These are phyloP conservation scores for Incumbomyces delicatus DNA, from an alignment of 2,329 filamentous ascomycete species.

Conservation along the genomic window DNA sequence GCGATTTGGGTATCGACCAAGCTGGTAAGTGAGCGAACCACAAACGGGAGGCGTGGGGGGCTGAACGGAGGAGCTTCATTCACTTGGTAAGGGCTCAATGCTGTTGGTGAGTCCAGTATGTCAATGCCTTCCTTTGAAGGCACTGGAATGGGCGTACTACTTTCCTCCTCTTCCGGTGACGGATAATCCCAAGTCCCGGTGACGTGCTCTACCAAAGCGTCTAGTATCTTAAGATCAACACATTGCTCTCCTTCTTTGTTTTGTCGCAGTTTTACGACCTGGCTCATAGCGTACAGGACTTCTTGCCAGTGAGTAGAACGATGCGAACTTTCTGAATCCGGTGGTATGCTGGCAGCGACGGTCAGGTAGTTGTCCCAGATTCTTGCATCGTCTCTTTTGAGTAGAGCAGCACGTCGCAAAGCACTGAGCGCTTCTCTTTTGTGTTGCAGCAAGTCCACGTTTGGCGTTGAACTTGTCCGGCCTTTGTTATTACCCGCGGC, in stretches of 20 bases:
- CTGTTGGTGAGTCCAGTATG: not conserved
- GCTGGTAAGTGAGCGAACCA: slow-evolving; percentile 45
- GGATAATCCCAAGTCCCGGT: slow-evolving; percentile 40
- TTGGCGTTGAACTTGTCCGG: not conserved
- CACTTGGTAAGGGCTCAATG: not conserved
- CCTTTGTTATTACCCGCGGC: slow-evolving; percentile 25
- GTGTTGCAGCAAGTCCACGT: slow-evolving; percentile 46
- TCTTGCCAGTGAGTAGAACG: slow-evolving; percentile 52
- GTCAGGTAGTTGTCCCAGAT: slow-evolving; percentile 98
- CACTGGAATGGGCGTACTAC: not conserved
- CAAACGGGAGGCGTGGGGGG: slow-evolving; percentile 45
- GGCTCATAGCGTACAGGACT: slow-evolving; percentile 62
- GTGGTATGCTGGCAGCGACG: slow-evolving; percentile 66
- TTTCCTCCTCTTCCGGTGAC: not conserved
- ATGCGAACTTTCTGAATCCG: slow-evolving; percentile 37
- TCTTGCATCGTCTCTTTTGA: slow-evolving; percentile 77
- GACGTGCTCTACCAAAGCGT: slow-evolving; percentile 61
- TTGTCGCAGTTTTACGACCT: slow-evolving; percentile 65
- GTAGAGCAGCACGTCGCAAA: slow-evolving; percentile 73
- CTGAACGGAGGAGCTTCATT: slow-evolving; percentile 28
- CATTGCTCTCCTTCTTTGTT: slow-evolving; percentile 60
- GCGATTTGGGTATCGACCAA: slow-evolving; percentile 66
- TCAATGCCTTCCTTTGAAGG: too few species aligned
- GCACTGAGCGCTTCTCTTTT: slow-evolving; percentile 69
- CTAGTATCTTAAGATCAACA: slow-evolving; percentile 64